phyloP scores from a whole-genome alignment of 1,139 yeast species.

The Hyphopichia pseudoburtonii region DNA sequence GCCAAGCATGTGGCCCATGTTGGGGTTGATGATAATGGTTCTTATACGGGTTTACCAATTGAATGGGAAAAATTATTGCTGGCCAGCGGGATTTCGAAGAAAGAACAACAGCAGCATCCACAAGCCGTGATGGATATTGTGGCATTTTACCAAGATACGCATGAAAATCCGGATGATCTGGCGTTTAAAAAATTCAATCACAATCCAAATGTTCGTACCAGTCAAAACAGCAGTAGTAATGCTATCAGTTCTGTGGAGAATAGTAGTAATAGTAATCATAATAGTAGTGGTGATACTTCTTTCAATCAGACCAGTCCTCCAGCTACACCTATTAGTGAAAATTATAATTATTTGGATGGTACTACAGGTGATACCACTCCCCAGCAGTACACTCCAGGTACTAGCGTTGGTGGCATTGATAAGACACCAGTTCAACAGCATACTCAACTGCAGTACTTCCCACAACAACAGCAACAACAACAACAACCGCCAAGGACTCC shows the following conservation, averaged over 20 bases:
- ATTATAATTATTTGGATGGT: conserved; percentile 2
- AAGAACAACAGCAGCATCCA: conserved; percentile 87
- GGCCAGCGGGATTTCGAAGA: conserved; percentile 82
- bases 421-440: too few relatives aligned
- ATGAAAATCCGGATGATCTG: conserved; percentile 60
- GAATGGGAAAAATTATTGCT: conserved; percentile 87
- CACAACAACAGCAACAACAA: conserved; percentile 9
- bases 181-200: conserved; percentile 73
- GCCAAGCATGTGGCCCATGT: conserved; percentile 93
- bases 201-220: conserved; percentile 17
- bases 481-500: conserved; percentile 18
- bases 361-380: not conserved
- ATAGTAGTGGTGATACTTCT: conserved; percentile 16
- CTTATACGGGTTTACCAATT: conserved; percentile 85
- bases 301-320: conserved; percentile 26
- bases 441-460: too few relatives aligned
- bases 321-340: conserved; percentile 20
- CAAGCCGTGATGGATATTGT: conserved; percentile 94
- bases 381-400: not conserved
- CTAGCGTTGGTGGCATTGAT: too few relatives aligned
- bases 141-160: conserved; percentile 71
- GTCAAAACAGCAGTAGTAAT: conserved; percentile 3
- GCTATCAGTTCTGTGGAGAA: conserved; percentile 8
- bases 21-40: conserved; percentile 85
- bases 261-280: not conserved